Conservation (phyloP, 2,329 filamentous ascomycete genomes). For the Hirsutella thompsonii region DNA sequence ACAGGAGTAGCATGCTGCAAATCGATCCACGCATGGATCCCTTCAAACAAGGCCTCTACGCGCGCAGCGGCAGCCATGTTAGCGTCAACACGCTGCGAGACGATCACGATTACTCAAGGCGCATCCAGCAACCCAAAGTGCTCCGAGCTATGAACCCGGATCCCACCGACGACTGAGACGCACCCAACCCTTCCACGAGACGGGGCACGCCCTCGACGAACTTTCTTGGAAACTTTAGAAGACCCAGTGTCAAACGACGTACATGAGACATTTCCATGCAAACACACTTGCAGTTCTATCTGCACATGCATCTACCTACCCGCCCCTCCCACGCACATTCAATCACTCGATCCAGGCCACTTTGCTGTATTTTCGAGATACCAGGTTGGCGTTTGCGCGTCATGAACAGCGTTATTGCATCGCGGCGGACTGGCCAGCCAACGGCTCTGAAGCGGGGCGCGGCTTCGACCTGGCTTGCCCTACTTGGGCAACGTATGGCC, state of each 20-base stretch:
- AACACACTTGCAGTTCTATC: neutral
- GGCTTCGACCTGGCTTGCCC: no score
- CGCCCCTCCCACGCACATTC: neutral
- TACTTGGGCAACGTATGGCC: no score
- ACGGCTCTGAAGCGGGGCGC: no score
- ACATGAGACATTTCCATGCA: constrained; percentile 14
- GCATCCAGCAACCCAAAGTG: constrained; percentile 42
- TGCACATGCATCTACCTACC: neutral
- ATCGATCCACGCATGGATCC: constrained; percentile 53
- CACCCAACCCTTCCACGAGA: neutral
- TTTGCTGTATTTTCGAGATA: constrained; percentile 21
- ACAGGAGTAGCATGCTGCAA: constrained; percentile 40
- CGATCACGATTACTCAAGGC: constrained; percentile 52
- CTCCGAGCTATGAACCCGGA: constrained; percentile 53
- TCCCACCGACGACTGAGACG: constrained; percentile 17
- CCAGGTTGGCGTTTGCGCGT: constrained; percentile 23
- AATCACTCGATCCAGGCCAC: neutral
- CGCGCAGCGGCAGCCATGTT: constrained; percentile 45
- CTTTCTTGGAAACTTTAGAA: constrained; percentile 12
- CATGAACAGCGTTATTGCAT: constrained; percentile 1
- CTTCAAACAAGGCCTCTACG: constrained; percentile 43
- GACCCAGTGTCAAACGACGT: constrained; percentile 15
- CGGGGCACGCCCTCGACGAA: neutral
- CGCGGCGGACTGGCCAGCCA: neutral
- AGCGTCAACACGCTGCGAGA: constrained; percentile 51